phyloP scores from a whole-genome alignment of 2,329 filamentous ascomycete species.

The Blastomyces percursus region DNA sequence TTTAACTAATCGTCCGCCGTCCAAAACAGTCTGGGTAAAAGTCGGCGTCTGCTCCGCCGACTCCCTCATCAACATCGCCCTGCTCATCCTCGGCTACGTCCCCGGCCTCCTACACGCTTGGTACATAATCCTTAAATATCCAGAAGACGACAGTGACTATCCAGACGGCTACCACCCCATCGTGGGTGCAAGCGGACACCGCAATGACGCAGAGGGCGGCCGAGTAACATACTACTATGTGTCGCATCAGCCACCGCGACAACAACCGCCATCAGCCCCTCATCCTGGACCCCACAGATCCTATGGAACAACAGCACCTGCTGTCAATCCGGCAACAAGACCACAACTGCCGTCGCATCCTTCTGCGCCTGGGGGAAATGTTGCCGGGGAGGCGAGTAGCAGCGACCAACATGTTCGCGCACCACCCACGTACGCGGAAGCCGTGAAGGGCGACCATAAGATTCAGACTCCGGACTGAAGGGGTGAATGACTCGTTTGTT shows the following conservation, averaged over 20 bases:
- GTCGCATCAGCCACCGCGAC: conserved; percentile 38
- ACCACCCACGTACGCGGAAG: conserved; percentile 83
- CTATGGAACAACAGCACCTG: conserved; percentile 28
- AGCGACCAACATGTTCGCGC: conserved; percentile 29
- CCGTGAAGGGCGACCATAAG: conserved; percentile 83
- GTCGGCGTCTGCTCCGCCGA: conserved; percentile 84
- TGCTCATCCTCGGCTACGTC: conserved; percentile 66
- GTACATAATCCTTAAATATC: conserved; percentile 93
- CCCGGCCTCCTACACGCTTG: conserved; percentile 89
- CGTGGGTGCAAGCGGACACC: conserved; percentile 42
- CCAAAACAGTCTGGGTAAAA: conserved; percentile 78
- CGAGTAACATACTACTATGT: conserved; percentile 70
- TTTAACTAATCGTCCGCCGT: background rate
- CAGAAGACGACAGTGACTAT: conserved; percentile 57
- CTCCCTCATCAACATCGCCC: conserved; percentile 87
- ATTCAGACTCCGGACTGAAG: conserved; percentile 50
- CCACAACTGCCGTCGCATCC: conserved; percentile 17
- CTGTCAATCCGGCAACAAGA: conserved; percentile 20
- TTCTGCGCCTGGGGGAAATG: conserved; percentile 6
- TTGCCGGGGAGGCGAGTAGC: conserved; percentile 19
- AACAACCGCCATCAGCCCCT: conserved; percentile 11
- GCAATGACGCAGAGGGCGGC: conserved; percentile 30
- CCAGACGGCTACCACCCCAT: conserved; percentile 51
- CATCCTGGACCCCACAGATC: conserved; percentile 20
- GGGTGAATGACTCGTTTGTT: background rate